Base-by-base conservation (phyloP, 1,284 basidiomycete species). In the Pisolithus thermaeus region DNA sequence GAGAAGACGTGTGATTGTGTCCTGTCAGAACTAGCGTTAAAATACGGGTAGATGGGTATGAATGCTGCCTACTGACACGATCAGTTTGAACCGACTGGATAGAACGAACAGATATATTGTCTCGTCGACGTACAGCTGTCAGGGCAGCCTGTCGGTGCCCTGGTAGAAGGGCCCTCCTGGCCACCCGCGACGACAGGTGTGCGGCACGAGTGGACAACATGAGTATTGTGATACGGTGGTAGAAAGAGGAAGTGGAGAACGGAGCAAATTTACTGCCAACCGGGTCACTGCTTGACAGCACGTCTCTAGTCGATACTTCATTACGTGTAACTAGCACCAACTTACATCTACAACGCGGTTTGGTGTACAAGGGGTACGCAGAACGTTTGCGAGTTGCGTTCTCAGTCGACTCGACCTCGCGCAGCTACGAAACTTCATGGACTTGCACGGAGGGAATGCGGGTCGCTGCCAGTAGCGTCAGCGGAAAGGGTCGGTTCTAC, bases 1-100 rank as follows among this genome's bases (percentile, higher is more conserved):
- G 41, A 97, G 79, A 20, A 97, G 77, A 48, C 94, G 87, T 50
- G 92, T 92, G 61, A 95, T 95, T 3, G 92, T 95, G 65, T 95
- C 92, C 92, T 94, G 56, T 35, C 5, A 14, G 20, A 35, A 45
- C 16, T n/a, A 35, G 44, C 5, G 40, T 52, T 40, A 36, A 28
- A 23, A 20, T 7, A 12, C 14, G 35, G 28, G 11, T 14, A 43
- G 42, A 23, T 18, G 14, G 25, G 23, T 18, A 25, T n/a, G 43
- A 32, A 45, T 12, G 16, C 8, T 22, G 39, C 6, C 23, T 7
- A 64, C 67, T 47, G 22, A 68, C 66, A 48, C 66, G 54, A 56
- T 68, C 66, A 20, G 69, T 69, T 47, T 68, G 66, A 35, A 67
- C 67, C 28, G 65, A 68, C 45, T 70, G 68, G 40, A 70, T 59